These are phyloP conservation scores for Neckera pumila DNA, from an alignment of 225 moss, liverwort and hornwort species.

Conservation along the genomic window DNA sequence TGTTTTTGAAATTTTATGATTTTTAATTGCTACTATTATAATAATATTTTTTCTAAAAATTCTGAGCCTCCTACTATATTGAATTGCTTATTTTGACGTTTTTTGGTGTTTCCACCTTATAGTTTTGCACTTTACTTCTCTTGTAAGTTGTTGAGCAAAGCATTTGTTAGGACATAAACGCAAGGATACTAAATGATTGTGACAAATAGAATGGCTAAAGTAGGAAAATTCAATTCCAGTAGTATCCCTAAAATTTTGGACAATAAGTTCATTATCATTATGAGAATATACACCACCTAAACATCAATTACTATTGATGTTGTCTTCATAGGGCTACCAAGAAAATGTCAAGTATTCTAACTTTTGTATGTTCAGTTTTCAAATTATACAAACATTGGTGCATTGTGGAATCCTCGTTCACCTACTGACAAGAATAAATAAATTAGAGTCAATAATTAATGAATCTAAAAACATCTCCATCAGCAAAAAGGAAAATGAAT, in stretches of 20 bases:
- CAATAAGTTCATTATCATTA: neutral
- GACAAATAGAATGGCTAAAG: neutral
- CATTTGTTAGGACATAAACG: neutral
- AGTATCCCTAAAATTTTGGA: neutral
- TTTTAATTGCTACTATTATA: too few species aligned
- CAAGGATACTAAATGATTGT: neutral
- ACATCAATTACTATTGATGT: accelerated
- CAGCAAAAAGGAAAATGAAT: accelerated
- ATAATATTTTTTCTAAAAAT: too few species aligned
- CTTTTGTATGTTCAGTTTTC: too few species aligned
- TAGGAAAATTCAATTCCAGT: neutral
- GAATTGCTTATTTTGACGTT: too few species aligned
- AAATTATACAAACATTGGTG: neutral
- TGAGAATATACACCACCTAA: neutral
- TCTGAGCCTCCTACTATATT: too few species aligned
- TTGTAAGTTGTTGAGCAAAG: neutral
- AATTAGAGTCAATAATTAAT: neutral
- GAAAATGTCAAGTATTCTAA: too few species aligned
- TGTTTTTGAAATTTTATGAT: too few species aligned
- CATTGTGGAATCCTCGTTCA: neutral
- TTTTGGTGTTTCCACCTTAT: neutral
- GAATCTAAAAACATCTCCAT: neutral
- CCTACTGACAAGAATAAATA: neutral
- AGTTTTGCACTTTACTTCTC: neutral
- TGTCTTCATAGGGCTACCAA: neutral